phyloP scores from a whole-genome alignment of 192 early-diverging fungal species.

The Haplosporangium gracile region DNA sequence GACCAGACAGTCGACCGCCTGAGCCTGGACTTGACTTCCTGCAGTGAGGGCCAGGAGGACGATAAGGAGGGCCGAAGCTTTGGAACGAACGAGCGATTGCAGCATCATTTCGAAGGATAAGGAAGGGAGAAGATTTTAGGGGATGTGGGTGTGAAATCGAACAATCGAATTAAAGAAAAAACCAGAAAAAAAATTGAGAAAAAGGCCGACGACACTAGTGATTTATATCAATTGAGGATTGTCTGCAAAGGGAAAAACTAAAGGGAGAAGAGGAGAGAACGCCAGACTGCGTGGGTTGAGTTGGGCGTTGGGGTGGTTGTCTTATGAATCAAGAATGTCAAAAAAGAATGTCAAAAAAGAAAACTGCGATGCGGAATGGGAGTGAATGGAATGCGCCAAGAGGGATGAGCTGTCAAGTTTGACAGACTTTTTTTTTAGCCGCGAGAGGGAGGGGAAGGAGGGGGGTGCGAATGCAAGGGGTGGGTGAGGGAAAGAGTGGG shows the following conservation, averaged over 20 bases:
- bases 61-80: background rate
- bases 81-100: conserved; percentile 7
- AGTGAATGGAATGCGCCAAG: background rate
- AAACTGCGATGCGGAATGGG: conserved; percentile 19
- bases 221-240: background rate
- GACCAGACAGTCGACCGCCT: conserved; percentile 27
- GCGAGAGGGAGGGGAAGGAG: background rate
- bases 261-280: background rate
- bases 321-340: background rate
- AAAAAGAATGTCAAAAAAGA: conserved; percentile 15
- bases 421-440: conserved; percentile 6
- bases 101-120: conserved; percentile 13
- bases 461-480: background rate
- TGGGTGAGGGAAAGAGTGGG: background rate
- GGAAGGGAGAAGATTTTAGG: background rate
- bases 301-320: background rate
- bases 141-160: background rate
- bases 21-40: conserved; percentile 11
- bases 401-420: conserved; percentile 4
- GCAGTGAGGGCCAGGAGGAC: conserved; percentile 10
- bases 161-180: background rate
- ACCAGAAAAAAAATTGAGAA: background rate
- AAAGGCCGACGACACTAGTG: background rate
- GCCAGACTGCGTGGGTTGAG: background rate
- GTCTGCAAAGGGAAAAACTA: background rate